These are phyloP conservation scores for Monosporozyma solicola DNA, from an alignment of 805 yeast genomes.

Conservation along the genomic window DNA sequence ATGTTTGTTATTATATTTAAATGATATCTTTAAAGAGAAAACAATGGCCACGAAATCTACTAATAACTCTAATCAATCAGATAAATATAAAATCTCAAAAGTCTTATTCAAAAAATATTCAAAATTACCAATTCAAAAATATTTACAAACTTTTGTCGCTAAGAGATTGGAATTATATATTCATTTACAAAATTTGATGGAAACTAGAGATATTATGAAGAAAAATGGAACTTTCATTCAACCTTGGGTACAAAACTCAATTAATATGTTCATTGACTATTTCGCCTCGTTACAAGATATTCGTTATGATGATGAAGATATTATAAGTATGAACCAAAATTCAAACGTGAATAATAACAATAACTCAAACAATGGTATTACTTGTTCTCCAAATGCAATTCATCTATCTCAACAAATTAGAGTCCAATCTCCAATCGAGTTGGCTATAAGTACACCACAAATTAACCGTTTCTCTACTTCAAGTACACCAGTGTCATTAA, in stretches of 20 bases:
- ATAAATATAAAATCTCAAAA: constrained; percentile 8
- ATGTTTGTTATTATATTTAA: constrained; percentile 14
- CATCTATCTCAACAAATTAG: not conserved
- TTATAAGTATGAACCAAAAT: not conserved
- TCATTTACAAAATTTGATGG: constrained; percentile 15
- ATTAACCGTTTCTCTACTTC: not conserved
- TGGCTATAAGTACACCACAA: not conserved
- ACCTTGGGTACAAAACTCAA: constrained; percentile 8
- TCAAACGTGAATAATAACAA: not conserved
- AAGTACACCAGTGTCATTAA: constrained; percentile 1
- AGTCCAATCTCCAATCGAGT: constrained; percentile 1
- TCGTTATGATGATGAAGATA: constrained; percentile 3
- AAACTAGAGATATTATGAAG: not conserved
- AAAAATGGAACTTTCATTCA: constrained; percentile 3
- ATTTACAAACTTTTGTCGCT: constrained; percentile 9
- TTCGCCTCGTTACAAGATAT: constrained; percentile 10
- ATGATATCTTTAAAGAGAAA: constrained; percentile 13
- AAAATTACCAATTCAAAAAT: constrained; percentile 8
- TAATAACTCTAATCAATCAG: not conserved
- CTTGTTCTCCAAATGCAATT: not conserved
- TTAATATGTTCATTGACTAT: constrained; percentile 11
- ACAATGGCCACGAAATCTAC: constrained; percentile 1
- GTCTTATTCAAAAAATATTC: constrained; percentile 19
- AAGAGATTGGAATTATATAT: constrained; percentile 13
- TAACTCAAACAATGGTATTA: not conserved